These are phyloP conservation scores for Lizonia empirigonia DNA, from an alignment of 2,329 filamentous ascomycete species.

Conservation along the genomic window DNA sequence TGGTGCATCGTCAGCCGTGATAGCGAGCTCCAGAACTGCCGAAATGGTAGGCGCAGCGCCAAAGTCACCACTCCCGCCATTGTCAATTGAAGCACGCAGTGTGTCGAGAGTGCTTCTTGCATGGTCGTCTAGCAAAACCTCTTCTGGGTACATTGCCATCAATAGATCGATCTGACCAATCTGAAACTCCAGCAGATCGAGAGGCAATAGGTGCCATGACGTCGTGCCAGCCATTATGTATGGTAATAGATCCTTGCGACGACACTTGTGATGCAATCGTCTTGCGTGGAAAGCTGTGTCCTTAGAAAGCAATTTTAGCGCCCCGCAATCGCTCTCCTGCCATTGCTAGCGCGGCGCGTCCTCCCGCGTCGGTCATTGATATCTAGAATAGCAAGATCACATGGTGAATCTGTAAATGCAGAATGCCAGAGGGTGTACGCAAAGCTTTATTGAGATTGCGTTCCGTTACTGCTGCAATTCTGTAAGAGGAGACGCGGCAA, in stretches of 20 bases:
- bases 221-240: neutral
- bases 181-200: slow-evolving; percentile 34
- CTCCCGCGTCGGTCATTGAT: neutral
- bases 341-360: slow-evolving; percentile 7
- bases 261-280: neutral
- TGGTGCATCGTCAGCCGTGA: slow-evolving; percentile 1
- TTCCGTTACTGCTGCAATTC: neutral
- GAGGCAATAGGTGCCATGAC: slow-evolving; percentile 28
- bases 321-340: slow-evolving; percentile 5
- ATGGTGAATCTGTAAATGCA: neutral
- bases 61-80: neutral
- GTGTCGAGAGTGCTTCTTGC: slow-evolving; percentile 16
- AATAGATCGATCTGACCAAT: slow-evolving; percentile 38
- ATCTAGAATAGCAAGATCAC: neutral
- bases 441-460: no score
- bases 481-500: no score
- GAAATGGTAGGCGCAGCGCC: slow-evolving; percentile 17
- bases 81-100: slow-evolving; percentile 13
- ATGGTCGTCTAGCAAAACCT: slow-evolving; percentile 20
- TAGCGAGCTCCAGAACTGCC: slow-evolving; percentile 17
- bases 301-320: slow-evolving; percentile 6
- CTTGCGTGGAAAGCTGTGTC: neutral
- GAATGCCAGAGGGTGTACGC: no score
- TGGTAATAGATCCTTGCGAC: neutral
- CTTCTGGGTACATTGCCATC: slow-evolving; percentile 37